Evolutionary conservation across 2,329 filamentous ascomycete species (phyloP).

Genomic region (Sclerotinia minor): DNA sequence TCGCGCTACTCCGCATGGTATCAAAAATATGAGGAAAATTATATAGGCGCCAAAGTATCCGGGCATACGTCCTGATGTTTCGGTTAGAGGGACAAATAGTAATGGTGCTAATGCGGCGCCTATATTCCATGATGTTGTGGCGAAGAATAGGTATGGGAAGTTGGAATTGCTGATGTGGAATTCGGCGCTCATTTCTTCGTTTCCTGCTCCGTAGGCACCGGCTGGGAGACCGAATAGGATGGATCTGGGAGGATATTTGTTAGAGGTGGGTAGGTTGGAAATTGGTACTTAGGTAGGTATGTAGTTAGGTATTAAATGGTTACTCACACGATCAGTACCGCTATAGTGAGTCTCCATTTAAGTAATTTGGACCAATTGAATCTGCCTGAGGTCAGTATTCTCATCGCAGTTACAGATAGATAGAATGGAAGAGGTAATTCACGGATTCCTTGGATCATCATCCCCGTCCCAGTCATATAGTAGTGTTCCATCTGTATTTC

Average conservation of each 20-base stretch:
- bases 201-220: constrained; percentile 39
- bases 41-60: constrained; percentile 37
- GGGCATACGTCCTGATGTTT: constrained; percentile 41
- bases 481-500: constrained; percentile 18
- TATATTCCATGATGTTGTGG: constrained; percentile 46
- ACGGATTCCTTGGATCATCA: constrained; percentile 17
- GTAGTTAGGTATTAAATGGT: neutral
- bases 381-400: neutral
- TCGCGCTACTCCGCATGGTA: constrained; percentile 41
- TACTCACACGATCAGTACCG: constrained; percentile 10
- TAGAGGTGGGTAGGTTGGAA: neutral
- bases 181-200: constrained; percentile 38
- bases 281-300: neutral
- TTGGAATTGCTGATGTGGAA: constrained; percentile 44
- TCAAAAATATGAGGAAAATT: constrained; percentile 36
- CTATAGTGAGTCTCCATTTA: constrained; percentile 16
- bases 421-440: neutral
- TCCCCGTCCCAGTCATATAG: constrained; percentile 14
- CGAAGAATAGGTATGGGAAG: constrained; percentile 47
- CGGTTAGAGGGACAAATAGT: constrained; percentile 47
- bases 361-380: constrained; percentile 13
- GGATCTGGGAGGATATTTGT: constrained; percentile 35
- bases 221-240: constrained; percentile 43
- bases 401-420: too few species aligned
- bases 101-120: constrained; percentile 47